Base-by-base conservation (phyloP, 192 early-diverging fungal genomes). In the Coemansia sp. region DNA sequence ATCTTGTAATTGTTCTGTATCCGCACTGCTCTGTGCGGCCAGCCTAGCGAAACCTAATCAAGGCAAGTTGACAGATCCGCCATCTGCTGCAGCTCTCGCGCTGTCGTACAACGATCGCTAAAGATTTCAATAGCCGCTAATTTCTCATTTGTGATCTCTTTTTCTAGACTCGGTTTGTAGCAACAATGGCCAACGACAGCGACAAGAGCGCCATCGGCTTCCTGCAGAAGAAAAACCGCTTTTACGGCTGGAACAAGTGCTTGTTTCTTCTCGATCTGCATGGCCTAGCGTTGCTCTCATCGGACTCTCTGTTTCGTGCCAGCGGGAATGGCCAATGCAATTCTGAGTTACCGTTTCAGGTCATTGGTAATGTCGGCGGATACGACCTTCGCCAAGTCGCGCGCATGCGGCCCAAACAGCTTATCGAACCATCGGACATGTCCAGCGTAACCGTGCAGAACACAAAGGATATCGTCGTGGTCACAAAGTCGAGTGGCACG, bases 151-250 rank as follows among this genome's bases (percentile, higher is more conserved):
- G 31, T n/a, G 12, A 8, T 8, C 15, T 60, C 57, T 34, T 31
- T 60, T 27, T 27, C 7, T 60, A 60, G 57, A 60, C 29, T 60
- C 29, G 16, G 57, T 34, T 33, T 33, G 57, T 34, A 11, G 57
- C 16, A 16, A 60, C 33, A 60, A 60, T 60, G 57, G 27, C 57
- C 57, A 33, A 60, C 31, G 29, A 57, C 53, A 31, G 27, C 29
- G 27, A 12, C 27, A 60, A 34, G 18, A 46, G 46, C 29, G 71
- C 57, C 13, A 34, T 76, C 20, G 81, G 81, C 3, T 71, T 62
- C 67, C 47, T 84, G 53, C 76, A 84, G 29, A 79, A 66, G 50
- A 84, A 75, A 60, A 78, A 72, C 64, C 70, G 81, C 27, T 84
- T 84, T 52, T 84, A 84, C 63, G 73, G 81, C 36, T 84, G 81